phyloP scores from a whole-genome alignment of 2,329 filamentous ascomycete species.

The Phaeoacremonium minimum region DNA sequence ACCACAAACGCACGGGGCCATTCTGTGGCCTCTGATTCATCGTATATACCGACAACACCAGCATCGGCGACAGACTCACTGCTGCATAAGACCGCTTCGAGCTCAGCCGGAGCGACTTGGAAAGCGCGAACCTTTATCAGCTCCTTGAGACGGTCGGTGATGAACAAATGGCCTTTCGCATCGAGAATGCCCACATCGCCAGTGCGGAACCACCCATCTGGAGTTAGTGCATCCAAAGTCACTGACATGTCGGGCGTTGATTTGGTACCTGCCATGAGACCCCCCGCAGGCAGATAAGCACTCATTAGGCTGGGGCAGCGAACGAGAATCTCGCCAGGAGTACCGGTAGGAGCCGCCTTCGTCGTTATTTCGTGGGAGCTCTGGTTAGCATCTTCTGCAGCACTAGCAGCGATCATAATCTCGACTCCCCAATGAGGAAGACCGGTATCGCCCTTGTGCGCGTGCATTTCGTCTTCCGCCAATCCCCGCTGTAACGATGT shows the following conservation, averaged over 20 bases:
- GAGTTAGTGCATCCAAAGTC: conserved; percentile 30
- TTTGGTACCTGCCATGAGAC: conserved; percentile 17
- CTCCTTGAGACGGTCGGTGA: conserved; percentile 70
- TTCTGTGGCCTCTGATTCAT: conserved; percentile 53
- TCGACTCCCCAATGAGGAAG: conserved; percentile 63
- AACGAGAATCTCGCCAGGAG: conserved; percentile 62
- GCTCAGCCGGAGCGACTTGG: conserved; percentile 37
- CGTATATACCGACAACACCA: conserved; percentile 52
- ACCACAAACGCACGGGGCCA: conserved; percentile 52
- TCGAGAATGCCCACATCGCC: conserved; percentile 64
- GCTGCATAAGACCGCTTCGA: conserved; percentile 29
- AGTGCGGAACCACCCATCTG: conserved; percentile 66
- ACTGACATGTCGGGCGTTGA: conserved; percentile 28
- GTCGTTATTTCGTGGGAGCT: conserved; percentile 23
- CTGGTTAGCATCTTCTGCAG: conserved; percentile 23
- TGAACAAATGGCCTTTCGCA: conserved; percentile 51
- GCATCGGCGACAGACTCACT: conserved; percentile 37
- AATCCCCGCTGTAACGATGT: conserved; percentile 57
- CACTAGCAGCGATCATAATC: conserved; percentile 56
- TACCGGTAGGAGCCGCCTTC: conserved; percentile 34
- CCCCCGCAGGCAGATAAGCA: conserved; percentile 61
- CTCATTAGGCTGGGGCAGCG: conserved; percentile 61
- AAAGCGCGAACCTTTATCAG: conserved; percentile 39
- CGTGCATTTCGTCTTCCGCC: conserved; percentile 35
- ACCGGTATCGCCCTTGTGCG: conserved; percentile 56